Base-by-base conservation (phyloP, 164 flowering plant species). In the Buxus sempervirens region DNA sequence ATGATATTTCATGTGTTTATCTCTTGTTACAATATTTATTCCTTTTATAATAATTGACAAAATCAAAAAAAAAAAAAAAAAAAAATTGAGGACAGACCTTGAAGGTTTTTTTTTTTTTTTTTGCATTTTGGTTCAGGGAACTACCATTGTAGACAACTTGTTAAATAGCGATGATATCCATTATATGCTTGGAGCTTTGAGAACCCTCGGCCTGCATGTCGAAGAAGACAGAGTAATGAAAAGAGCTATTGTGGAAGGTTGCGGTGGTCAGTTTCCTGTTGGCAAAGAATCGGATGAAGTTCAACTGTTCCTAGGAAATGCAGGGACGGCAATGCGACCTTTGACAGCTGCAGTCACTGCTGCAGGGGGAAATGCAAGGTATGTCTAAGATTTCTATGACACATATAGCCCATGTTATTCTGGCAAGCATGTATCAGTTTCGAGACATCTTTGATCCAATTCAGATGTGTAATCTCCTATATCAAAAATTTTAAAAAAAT, bases 311-410 rank as follows among this genome's bases (percentile, higher is more conserved):
- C 87, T 95, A 24, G 99, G 99, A 75, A 95, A 95, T 88, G 99
- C 99, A 28, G 99, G 99, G 58, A 95, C 99, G 27, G 99, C 99
- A 27, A 96, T 96, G 99, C 94, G 99, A 27, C 99, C 98, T 23
- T 75, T 96, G 81, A 93, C 99, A 27, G 99, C 99, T 73, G 99
- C 97, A 65, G 93, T 96, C 64, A 80, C 88, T 55, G 97, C 84
- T 70, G 99, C 99, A 42, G 99, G 99, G 66, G 99, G 99, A 78
- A 84, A 90, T 73, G 64, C 93, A 66, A 88, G 96, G 99, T 93
- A 25, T 76, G 79, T 67, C 58, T 63, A 27, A 45, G 5, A 12
- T 41, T 12, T 41, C 12, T 41, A 12, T 12, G 12, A 41, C 45
- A 5, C 45, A 5, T 12, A 41, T 41, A 12, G 45, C 45, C 45